Base-by-base conservation (phyloP, 306 rosid species). In the Fagus crenata region DNA sequence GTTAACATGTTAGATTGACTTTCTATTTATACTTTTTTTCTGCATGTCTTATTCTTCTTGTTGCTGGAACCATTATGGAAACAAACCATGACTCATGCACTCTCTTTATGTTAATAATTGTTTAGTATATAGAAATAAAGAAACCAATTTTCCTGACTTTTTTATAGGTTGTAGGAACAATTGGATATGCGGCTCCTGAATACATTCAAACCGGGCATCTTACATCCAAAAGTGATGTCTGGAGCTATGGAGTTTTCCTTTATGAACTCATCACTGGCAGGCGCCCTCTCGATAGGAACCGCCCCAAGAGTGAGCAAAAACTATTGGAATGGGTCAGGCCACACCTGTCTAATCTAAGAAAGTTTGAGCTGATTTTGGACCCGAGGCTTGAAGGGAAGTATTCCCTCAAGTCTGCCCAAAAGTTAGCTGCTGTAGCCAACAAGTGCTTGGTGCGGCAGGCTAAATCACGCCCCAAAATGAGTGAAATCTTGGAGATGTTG, bases 121-220 rank as follows among this genome's bases (percentile, higher is more conserved):
- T 5, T 22, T 36, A 5, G 64, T 77, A 13, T 17, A 6, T 49
- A 5, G 40, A 54, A 6, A 73, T n/a, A 73, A 18, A 28, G 15
- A 31, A 54, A 33, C 8, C 22, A 36, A 37, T 11, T 41, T 51
- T 76, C 37, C 59, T 71, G 31, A 46, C 77, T n/a, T 75, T 31
- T 37, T 35, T 55, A 54, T 74, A 87, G 91, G 88, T 88, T 56
- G 91, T 88, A 33, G 91, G 91, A 81, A 88, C 91, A 31, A 81
- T 88, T 53, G 91, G 91, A 58, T 88, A 88, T 72, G 91, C 89
- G 71, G 91, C 91, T 75, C 91, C 91, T n/a, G 91, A 88, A 75
- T 88, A 88, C 63, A 79, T 88, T 59, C 91, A 83, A 77, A 88
- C 91, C 5, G 91, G 91, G 17, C 81, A 84, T 61, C 89, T 88